A percentile compares a stretch with the other conserved stretches of the same genome.
These are phyloP conservation scores for Pythium scleroteichum DNA, from an alignment of 352 stramenopile genomes.

Conservation along the genomic window DNA sequence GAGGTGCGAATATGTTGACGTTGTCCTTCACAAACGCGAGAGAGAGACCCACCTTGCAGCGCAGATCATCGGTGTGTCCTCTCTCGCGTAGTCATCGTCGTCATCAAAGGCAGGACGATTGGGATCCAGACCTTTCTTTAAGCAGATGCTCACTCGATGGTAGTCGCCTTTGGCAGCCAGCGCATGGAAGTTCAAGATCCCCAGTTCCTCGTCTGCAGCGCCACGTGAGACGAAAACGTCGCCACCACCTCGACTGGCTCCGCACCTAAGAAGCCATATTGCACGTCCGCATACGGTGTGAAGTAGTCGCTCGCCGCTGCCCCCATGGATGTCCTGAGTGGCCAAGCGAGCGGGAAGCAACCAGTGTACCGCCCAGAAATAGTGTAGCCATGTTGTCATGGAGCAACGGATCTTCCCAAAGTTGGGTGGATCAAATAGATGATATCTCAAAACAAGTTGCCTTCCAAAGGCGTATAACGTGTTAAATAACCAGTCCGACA, in stretches of 20 bases:
- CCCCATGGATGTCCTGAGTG: slow-evolving; percentile 35
- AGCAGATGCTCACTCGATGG: slow-evolving; percentile 39
- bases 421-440: neutral
- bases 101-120: slow-evolving; percentile 43
- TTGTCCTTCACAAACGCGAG: neutral
- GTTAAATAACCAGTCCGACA: slow-evolving; percentile 29
- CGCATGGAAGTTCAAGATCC: slow-evolving; percentile 48
- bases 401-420: too few species aligned
- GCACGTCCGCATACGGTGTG: slow-evolving; percentile 54
- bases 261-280: slow-evolving; percentile 50
- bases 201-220: slow-evolving; percentile 47
- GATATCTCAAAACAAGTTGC: slow-evolving; percentile 1
- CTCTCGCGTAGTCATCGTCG: slow-evolving; percentile 48
- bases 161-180: slow-evolving; percentile 47
- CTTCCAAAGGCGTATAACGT: too few species aligned
- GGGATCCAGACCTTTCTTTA: slow-evolving; percentile 65
- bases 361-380: slow-evolving; percentile 1
- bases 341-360: neutral
- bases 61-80: slow-evolving; percentile 64
- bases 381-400: slow-evolving; percentile 15
- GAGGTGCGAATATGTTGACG: neutral
- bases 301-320: slow-evolving; percentile 54
- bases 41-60: slow-evolving; percentile 36
- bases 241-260: neutral
- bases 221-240: neutral